phyloP scores from a whole-genome alignment of 257 asterid genomes.

The Jasminum sambac region DNA sequence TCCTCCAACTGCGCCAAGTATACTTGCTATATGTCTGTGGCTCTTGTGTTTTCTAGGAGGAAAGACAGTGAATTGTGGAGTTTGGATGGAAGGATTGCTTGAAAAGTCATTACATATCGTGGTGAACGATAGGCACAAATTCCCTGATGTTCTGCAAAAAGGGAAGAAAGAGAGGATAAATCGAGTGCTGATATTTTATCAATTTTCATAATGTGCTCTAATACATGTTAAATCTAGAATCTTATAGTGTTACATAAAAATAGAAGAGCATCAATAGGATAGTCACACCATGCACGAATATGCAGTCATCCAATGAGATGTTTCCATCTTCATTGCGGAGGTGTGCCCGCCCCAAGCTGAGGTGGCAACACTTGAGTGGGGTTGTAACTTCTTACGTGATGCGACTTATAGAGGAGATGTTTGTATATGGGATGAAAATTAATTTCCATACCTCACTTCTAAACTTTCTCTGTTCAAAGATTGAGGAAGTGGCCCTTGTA shows the following conservation, averaged over 20 bases:
- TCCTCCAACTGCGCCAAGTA: conserved; percentile 65
- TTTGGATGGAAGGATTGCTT: conserved; percentile 51
- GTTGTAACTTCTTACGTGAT: too few species aligned
- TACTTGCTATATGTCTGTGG: conserved; percentile 46
- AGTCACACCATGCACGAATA: too few species aligned
- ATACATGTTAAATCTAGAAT: too few species aligned
- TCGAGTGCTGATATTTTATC: background rate
- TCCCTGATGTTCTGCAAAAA: conserved; percentile 71
- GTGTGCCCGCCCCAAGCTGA: too few species aligned
- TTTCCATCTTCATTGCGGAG: too few species aligned
- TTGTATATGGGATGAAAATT: background rate
- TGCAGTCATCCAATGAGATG: too few species aligned
- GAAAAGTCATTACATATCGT: conserved; percentile 54
- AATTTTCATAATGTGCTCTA: too few species aligned
- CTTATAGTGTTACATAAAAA: too few species aligned
- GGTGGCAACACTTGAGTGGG: too few species aligned
- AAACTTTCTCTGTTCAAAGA: conserved; percentile 68
- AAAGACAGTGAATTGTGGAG: conserved; percentile 75
- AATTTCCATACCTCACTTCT: conserved; percentile 59
- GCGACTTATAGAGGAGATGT: too few species aligned
- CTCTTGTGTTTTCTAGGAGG: conserved; percentile 54
- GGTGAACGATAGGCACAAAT: conserved; percentile 79
- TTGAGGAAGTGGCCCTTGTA: conserved; percentile 90
- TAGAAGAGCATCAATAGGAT: too few species aligned
- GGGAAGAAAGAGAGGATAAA: background rate